phyloP scores from a whole-genome alignment of 2,329 filamentous ascomycete genomes.

The Scedosporium aurantiacum region DNA sequence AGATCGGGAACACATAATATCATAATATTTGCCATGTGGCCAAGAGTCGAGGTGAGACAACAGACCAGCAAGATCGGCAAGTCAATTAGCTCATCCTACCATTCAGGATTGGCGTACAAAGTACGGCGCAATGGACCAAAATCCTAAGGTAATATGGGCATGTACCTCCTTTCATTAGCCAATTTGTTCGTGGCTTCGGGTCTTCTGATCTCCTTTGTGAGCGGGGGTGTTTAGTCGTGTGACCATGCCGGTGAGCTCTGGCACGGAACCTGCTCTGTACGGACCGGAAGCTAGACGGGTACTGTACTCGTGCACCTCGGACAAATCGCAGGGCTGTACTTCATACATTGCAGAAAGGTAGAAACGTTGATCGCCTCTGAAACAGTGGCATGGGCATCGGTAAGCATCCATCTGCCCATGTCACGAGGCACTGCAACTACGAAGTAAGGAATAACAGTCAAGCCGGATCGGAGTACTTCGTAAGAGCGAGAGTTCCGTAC shows the following conservation, averaged over 20 bases:
- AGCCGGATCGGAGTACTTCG: no score
- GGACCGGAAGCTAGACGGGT: not conserved
- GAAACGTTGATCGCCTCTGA: no score
- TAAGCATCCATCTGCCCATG: no score
- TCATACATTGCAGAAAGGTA: no score
- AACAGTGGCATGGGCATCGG: no score
- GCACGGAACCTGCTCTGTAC: not conserved
- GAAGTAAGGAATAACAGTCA: no score
- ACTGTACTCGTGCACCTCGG: not conserved
- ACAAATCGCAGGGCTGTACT: not conserved
- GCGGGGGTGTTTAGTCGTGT: slow-evolving; percentile 3
- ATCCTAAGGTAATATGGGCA: not conserved
- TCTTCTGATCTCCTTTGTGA: slow-evolving; percentile 4
- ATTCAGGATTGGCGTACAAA: not conserved
- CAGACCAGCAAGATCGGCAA: not conserved
- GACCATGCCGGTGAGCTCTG: not conserved
- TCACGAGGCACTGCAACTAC: no score
- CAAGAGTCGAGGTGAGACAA: not conserved
- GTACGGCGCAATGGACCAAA: no score
- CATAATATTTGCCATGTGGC: not conserved
- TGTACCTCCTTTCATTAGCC: not conserved
- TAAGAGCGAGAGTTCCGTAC: no score
- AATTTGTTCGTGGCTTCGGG: not conserved
- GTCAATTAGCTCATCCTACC: not conserved
- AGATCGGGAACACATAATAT: not conserved